Conservation (phyloP, 2,329 filamentous ascomycete genomes). For the Aspergillus sp. region DNA sequence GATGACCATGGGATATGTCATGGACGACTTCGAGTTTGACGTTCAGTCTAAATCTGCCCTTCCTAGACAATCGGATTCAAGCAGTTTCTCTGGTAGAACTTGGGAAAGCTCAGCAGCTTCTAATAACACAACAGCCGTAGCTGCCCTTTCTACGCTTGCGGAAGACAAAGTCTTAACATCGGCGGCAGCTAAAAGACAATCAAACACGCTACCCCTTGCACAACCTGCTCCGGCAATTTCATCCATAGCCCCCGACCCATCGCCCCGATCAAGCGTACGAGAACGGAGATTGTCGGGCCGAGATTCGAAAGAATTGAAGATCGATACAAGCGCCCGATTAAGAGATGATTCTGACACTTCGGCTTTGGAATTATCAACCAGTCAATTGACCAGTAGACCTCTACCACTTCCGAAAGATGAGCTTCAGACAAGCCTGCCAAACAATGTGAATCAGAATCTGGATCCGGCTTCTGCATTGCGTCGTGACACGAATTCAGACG, state of each 20-base stretch:
- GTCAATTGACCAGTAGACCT: conserved; percentile 15
- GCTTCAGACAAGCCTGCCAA: conserved; percentile 12
- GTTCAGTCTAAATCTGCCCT: conserved; percentile 60
- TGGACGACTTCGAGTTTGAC: conserved; percentile 76
- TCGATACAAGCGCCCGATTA: conserved; percentile 59
- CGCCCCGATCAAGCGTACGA: conserved; percentile 51
- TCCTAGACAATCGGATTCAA: conserved; percentile 75
- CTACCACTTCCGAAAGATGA: conserved; percentile 26
- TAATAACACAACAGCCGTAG: conserved; percentile 62
- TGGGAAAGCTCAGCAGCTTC: conserved; percentile 75
- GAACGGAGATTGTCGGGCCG: conserved; percentile 74
- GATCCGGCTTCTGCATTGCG: conserved; percentile 9
- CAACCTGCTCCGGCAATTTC: conserved; percentile 36
- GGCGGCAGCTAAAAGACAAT: conserved; percentile 27
- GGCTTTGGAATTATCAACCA: conserved; percentile 22
- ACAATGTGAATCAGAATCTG: conserved; percentile 7
- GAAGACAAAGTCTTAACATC: conserved; percentile 49
- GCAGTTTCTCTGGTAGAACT: conserved; percentile 66
- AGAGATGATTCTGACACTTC: conserved; percentile 17
- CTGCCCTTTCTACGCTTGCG: conserved; percentile 63
- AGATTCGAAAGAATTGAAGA: conserved; percentile 76
- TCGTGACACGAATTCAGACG: conserved; percentile 19
- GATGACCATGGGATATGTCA: conserved; percentile 74
- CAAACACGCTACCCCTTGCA: conserved; percentile 27
- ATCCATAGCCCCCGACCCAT: conserved; percentile 1